Base-by-base conservation (phyloP, 1,284 basidiomycete genomes). In the Abortiporus biennis region DNA sequence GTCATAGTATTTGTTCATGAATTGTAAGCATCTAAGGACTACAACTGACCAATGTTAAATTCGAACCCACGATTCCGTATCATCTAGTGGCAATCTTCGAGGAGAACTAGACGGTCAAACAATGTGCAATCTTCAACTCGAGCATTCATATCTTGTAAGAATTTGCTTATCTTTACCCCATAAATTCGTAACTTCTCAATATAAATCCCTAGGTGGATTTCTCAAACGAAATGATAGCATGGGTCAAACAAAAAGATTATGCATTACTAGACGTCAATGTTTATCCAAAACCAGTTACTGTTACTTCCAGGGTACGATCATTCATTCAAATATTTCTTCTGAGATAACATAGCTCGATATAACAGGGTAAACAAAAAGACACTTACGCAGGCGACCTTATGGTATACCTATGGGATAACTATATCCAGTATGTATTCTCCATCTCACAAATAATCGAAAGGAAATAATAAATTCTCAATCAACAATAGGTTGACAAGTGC, bases 391-490 rank as follows among this genome's bases (percentile, higher is more conserved):
- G 66, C 32, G 77, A 86, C 22, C 65, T 92, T 17, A 61, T 94
- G 46, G 69, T 74, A 5, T 95, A 95, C 56, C 61, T 98, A 2
- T 99, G 95, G 95, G 94, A 98, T 63, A 95, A 97, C 58, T 92
- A 92, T 51, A 72, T 96, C 43, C 78, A 88, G 91, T 92, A 42
- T 19, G 53, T 34, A 3, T 6, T 19, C 16, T 8, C 36, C 38
- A 43, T 48, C 33, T 20, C n/a, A n/a, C n/a, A n/a, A n/a, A n/a
- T n/a, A n/a, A n/a, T n/a, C n/a, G n/a, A n/a, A n/a, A n/a, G n/a
- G n/a, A n/a, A n/a, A n/a, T n/a, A n/a, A n/a, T n/a, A n/a, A n/a
- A n/a, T n/a, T n/a, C n/a, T n/a, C n/a, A n/a, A n/a, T n/a, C n/a
- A n/a, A n/a, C n/a, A n/a, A 4, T 49, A 92, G 89, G 48, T 65